A percentile compares a stretch with the other conserved stretches of the same genome.
Evolutionary conservation across 257 asterid species (phyloP).

Genomic region (Solanum etuberosum): DNA sequence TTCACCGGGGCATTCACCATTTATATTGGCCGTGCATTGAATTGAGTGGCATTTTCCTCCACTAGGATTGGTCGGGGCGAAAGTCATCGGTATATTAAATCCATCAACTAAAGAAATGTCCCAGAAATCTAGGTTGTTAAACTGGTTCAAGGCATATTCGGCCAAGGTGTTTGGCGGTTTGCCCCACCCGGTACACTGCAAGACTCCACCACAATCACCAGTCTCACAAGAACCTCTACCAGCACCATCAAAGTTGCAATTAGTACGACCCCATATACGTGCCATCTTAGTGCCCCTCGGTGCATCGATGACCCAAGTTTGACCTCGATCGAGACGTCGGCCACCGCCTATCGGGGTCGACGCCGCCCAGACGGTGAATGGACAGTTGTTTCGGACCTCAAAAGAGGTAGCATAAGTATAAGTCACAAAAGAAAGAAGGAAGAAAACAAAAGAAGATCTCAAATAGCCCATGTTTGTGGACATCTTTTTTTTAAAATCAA

Average conservation of each 20-base stretch:
- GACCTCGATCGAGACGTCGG: background rate
- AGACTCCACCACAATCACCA: conserved; percentile 22
- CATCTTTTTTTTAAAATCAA: background rate
- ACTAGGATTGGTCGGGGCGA: conserved; percentile 22
- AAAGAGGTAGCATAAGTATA: conserved; percentile 7
- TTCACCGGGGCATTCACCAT: conserved; percentile 28
- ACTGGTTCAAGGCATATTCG: conserved; percentile 30
- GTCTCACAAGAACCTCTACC: conserved; percentile 20
- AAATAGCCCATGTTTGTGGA: background rate
- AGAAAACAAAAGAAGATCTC: background rate
- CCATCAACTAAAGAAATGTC: conserved; percentile 42
- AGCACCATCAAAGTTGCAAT: conserved; percentile 9
- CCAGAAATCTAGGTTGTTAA: conserved; percentile 16
- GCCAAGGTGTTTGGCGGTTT: conserved; percentile 34
- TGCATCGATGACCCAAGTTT: conserved; percentile 9
- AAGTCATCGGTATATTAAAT: conserved; percentile 43
- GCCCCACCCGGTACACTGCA: conserved; percentile 1
- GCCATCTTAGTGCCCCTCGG: conserved; percentile 2
- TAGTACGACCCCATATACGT: conserved; percentile 30
- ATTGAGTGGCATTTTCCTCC: conserved; percentile 19
- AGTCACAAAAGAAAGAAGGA: background rate
- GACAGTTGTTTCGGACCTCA: conserved; percentile 20
- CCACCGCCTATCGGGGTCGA: conserved; percentile 20
- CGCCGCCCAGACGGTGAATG: conserved; percentile 26
- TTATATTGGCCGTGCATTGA: conserved; percentile 27